Conservation (phyloP, 331 rosid species). For the Telfairia occidentalis region DNA sequence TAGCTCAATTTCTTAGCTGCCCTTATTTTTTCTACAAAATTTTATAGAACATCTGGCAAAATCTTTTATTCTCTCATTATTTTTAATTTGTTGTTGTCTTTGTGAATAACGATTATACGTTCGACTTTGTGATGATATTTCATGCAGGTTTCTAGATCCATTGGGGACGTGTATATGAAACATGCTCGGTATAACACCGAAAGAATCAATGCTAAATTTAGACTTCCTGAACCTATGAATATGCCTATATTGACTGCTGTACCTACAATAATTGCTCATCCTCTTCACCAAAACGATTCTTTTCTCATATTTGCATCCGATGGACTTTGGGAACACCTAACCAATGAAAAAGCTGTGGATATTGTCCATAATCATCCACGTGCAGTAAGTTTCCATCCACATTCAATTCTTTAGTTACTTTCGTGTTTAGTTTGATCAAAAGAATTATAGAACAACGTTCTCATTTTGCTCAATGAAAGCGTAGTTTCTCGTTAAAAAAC, state of each 20-base stretch:
- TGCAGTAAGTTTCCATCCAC: constrained; percentile 34
- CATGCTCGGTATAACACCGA: constrained; percentile 62
- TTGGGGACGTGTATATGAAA: constrained; percentile 86
- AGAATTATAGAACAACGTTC: not conserved
- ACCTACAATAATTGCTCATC: constrained; percentile 69
- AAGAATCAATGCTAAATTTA: constrained; percentile 54
- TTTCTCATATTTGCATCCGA: constrained; percentile 96
- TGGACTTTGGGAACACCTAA: constrained; percentile 96
- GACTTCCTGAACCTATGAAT: constrained; percentile 78
- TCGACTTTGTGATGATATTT: constrained; percentile 7
- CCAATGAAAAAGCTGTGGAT: constrained; percentile 80
- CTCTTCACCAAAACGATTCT: constrained; percentile 79
- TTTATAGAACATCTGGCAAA: not conserved
- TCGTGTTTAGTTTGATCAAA: not conserved
- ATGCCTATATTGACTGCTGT: constrained; percentile 69
- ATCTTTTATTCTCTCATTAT: not conserved
- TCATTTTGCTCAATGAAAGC: too few relatives aligned
- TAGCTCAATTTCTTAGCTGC: not conserved
- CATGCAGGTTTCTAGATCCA: constrained; percentile 86
- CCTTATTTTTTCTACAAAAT: not conserved
- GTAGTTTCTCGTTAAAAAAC: too few relatives aligned
- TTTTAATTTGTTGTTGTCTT: not conserved
- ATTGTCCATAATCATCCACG: constrained; percentile 79
- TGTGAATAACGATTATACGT: not conserved
- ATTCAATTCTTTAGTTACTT: not conserved